These are phyloP conservation scores for Clitoria ternatea DNA, from an alignment of 306 rosid species.

Conservation along the genomic window DNA sequence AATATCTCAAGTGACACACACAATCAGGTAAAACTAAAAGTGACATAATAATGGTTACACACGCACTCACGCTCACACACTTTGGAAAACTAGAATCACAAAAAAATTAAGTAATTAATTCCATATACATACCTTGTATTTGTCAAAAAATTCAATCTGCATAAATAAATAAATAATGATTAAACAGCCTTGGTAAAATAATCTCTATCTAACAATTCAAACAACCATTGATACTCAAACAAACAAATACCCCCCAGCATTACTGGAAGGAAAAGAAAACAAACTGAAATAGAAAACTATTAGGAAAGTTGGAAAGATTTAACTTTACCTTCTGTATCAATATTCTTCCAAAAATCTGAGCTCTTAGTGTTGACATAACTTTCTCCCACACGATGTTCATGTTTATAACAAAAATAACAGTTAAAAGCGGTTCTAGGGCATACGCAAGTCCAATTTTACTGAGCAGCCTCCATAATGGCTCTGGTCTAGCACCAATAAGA, in stretches of 20 bases:
- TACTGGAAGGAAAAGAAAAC: not conserved
- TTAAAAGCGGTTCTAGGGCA: slow-evolving; percentile 88
- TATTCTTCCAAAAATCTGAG: slow-evolving; percentile 82
- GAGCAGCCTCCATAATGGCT: slow-evolving; percentile 80
- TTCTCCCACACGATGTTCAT: slow-evolving; percentile 89
- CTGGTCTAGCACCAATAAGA: slow-evolving; percentile 76
- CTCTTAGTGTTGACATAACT: slow-evolving; percentile 86
- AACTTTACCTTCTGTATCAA: slow-evolving; percentile 78
- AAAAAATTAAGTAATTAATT: not conserved
- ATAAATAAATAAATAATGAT: slow-evolving; percentile 11
- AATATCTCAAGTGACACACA: not conserved
- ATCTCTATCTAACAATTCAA: not conserved
- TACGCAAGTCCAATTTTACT: slow-evolving; percentile 74
- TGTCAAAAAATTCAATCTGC: slow-evolving; percentile 94
- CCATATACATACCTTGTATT: slow-evolving; percentile 65
- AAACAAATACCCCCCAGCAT: not conserved
- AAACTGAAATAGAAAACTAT: not conserved
- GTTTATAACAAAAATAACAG: slow-evolving; percentile 70
- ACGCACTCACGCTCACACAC: not conserved
- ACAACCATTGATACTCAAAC: not conserved
- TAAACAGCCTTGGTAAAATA: slow-evolving; percentile 1
- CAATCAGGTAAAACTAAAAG: not conserved
- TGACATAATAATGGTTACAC: not conserved
- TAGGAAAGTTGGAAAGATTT: not conserved
- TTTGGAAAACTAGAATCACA: not conserved